Conservation (phyloP, 768 basidiomycete species). For the Suillus tomentosus region DNA sequence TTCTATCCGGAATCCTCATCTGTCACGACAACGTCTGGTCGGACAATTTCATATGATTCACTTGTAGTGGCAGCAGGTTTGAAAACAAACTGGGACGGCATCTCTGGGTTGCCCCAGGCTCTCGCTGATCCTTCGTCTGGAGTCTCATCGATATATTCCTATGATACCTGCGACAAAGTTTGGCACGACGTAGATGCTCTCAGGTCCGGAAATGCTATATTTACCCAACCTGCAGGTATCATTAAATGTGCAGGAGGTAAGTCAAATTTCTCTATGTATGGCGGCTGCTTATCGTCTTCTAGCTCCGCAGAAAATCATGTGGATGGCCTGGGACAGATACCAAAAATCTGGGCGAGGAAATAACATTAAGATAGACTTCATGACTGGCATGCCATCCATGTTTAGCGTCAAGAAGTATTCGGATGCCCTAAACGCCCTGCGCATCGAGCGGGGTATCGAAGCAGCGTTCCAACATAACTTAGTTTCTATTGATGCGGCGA, state of each 20-base stretch:
- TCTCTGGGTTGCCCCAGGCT: constrained; percentile 73
- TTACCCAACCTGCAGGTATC: constrained; percentile 91
- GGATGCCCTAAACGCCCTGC: constrained; percentile 77
- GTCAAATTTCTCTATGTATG: constrained; percentile 4
- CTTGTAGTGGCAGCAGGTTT: constrained; percentile 90
- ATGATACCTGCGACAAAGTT: constrained; percentile 85
- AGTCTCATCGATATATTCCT: constrained; percentile 92
- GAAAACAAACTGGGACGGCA: constrained; percentile 79
- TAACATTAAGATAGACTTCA: constrained; percentile 72
- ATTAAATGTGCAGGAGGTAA: constrained; percentile 93
- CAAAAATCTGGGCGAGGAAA: constrained; percentile 57
- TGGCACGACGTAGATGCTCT: constrained; percentile 82
- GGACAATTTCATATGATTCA: constrained; percentile 75
- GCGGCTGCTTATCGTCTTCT: constrained; percentile 12
- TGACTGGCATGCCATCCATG: constrained; percentile 93
- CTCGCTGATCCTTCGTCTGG: constrained; percentile 75
- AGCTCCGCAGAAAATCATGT: constrained; percentile 94
- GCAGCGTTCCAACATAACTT: constrained; percentile 85
- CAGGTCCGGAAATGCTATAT: constrained; percentile 80
- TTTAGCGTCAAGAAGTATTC: constrained; percentile 97
- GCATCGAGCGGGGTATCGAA: constrained; percentile 78
- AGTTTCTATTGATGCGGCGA: constrained; percentile 65
- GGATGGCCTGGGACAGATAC: constrained; percentile 92
- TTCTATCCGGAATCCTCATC: constrained; percentile 79
- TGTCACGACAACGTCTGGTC: constrained; percentile 70